These are phyloP conservation scores for Fusarium falciforme DNA, from an alignment of 2,329 filamentous ascomycete species.

Conservation along the genomic window DNA sequence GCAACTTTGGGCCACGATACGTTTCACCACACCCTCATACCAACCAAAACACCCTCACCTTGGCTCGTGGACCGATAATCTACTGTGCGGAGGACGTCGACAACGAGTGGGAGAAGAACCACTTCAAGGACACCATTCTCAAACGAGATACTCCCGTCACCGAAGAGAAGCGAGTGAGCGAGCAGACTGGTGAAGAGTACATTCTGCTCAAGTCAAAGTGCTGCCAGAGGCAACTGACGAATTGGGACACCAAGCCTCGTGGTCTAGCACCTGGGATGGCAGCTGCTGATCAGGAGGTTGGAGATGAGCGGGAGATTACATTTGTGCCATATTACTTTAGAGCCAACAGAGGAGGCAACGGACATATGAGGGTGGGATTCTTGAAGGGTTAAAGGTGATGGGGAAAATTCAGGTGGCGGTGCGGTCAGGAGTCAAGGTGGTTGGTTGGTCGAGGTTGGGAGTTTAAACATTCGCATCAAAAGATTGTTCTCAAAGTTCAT, in stretches of 20 bases:
- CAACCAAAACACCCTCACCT: slow-evolving; percentile 63
- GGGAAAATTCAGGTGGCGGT: background rate
- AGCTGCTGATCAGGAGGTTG: background rate
- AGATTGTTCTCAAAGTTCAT: background rate
- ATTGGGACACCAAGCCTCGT: background rate
- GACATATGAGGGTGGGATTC: slow-evolving; percentile 31
- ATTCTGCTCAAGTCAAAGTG: slow-evolving; percentile 19
- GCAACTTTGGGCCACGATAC: slow-evolving; percentile 60
- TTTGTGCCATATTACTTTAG: slow-evolving; percentile 30
- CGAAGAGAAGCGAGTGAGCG: slow-evolving; percentile 1
- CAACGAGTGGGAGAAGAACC: slow-evolving; percentile 22
- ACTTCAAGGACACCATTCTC: slow-evolving; percentile 26
- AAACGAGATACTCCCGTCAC: background rate
- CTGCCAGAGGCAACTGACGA: background rate
- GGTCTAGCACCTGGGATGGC: background rate
- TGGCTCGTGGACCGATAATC: slow-evolving; percentile 68
- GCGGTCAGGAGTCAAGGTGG: background rate
- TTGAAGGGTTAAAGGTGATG: background rate
- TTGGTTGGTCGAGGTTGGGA: background rate
- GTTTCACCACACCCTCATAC: slow-evolving; percentile 67
- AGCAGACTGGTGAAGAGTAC: slow-evolving; percentile 17
- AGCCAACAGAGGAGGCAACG: slow-evolving; percentile 19
- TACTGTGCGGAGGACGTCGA: slow-evolving; percentile 68
- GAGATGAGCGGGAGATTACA: background rate
- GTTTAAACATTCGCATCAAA: background rate